These are phyloP conservation scores for Ascochyta lentis DNA, from an alignment of 2,329 filamentous ascomycete genomes.

Conservation along the genomic window DNA sequence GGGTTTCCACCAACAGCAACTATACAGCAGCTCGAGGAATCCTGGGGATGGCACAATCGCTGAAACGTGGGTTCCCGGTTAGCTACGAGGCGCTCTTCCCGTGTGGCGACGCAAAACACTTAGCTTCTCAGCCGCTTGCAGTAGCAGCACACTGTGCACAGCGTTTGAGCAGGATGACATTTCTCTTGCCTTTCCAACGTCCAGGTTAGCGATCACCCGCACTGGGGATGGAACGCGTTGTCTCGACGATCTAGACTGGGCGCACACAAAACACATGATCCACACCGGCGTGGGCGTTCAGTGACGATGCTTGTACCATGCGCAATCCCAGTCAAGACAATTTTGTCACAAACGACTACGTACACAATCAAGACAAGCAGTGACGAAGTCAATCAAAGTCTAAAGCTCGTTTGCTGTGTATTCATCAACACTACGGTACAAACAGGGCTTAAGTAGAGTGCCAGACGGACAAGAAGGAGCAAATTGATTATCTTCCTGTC, in stretches of 20 bases:
- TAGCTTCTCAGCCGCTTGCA: neutral
- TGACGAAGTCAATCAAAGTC: too few relatives aligned
- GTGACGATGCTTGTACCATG: neutral
- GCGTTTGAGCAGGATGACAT: neutral
- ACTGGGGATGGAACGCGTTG: neutral
- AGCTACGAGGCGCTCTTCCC: too few relatives aligned
- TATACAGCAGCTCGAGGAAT: constrained; percentile 44
- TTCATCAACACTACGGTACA: too few relatives aligned
- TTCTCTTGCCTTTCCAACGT: neutral
- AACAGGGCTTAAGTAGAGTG: too few relatives aligned
- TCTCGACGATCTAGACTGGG: neutral
- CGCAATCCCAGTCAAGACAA: too few relatives aligned
- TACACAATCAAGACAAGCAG: too few relatives aligned
- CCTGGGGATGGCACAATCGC: constrained; percentile 41
- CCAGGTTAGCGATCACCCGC: neutral
- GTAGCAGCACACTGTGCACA: neutral
- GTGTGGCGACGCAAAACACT: neutral
- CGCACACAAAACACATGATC: neutral
- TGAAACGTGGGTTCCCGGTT: neutral
- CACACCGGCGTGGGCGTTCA: neutral
- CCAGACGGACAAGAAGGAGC: too few relatives aligned
- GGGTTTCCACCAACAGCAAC: constrained; percentile 45
- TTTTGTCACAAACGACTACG: too few relatives aligned
- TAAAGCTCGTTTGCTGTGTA: too few relatives aligned
- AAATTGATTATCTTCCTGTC: too few relatives aligned